A percentile compares a stretch with the other conserved stretches of the same genome.
Evolutionary conservation across 106 monocot species (phyloP).

Genomic region (Cymbidium sinense): DNA sequence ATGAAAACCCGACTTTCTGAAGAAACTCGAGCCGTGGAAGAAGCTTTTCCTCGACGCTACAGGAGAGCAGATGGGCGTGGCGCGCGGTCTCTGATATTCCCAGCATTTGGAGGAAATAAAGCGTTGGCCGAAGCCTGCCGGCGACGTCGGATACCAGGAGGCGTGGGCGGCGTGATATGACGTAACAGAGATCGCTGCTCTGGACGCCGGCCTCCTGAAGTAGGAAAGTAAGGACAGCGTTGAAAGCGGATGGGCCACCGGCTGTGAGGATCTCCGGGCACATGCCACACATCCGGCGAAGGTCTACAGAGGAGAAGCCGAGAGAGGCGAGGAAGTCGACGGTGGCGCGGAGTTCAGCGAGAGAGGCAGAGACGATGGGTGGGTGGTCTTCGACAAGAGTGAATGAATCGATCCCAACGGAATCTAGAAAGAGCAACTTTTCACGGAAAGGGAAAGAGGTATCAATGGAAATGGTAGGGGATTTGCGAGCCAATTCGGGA

Average conservation of each 20-base stretch:
- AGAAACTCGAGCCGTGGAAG: constrained; percentile 52
- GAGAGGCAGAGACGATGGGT: constrained; percentile 28
- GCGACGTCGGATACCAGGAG: constrained; percentile 52
- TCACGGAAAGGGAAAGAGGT: constrained; percentile 28
- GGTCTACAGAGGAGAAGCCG: constrained; percentile 40
- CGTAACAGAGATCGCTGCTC: constrained; percentile 38
- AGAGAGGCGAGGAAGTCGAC: constrained; percentile 43
- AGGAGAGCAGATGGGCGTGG: constrained; percentile 53
- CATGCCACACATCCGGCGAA: constrained; percentile 64
- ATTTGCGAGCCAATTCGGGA: constrained; percentile 11
- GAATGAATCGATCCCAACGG: constrained; percentile 55
- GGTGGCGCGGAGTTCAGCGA: constrained; percentile 37
- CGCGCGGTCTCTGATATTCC: constrained; percentile 28
- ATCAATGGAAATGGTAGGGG: background rate
- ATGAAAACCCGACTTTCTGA: constrained; percentile 18
- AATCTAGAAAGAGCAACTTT: constrained; percentile 58
- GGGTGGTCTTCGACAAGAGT: constrained; percentile 33
- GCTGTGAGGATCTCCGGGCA: constrained; percentile 52
- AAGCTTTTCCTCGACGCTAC: constrained; percentile 63
- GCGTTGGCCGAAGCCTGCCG: constrained; percentile 37
- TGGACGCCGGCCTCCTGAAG: constrained; percentile 49
- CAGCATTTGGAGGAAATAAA: constrained; percentile 77
- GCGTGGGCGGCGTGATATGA: constrained; percentile 44
- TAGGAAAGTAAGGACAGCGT: constrained; percentile 48
- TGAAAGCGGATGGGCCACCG: constrained; percentile 8